Base-by-base conservation (phyloP, 2,329 filamentous ascomycete genomes). In the Parasarocladium wereldwijsianum region DNA sequence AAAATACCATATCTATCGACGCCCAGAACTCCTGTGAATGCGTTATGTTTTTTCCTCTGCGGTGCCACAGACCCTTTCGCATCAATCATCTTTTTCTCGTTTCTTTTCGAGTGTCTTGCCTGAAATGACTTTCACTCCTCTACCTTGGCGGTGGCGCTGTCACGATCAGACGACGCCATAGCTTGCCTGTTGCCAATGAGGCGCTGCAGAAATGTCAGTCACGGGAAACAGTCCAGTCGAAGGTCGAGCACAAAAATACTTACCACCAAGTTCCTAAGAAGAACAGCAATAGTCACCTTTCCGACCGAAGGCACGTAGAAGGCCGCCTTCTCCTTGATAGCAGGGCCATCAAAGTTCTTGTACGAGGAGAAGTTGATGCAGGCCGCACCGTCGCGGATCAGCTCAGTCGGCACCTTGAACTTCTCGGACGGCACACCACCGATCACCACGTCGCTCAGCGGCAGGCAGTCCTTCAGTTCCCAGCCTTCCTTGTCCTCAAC, bases 281-380 rank as follows among this genome's bases (percentile, higher is more conserved):
- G 58, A 19, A 94, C 76, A 11, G 87, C 82, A 50, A 96, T 96
- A 0, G 90, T 98, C 27, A 96, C 87, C 62, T 96, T 98, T 43
- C 90, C 90, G 41, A 94, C 92, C 0, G 87, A 90, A 2, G 90
- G 90, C 12, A 96, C 86, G 45, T 94, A 98, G 45, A 98, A 93
- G 5, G 84, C 85, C 2, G 90, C 90, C 61, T 86, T 93, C 52
- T 94, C 81, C 59, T 93, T 96, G 41, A 96, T 75, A 27, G 81
- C 80, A 0, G 79, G 75, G 1, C 66, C 67, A 36, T 77, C 76
- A 55, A 96, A 96, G 58, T 98, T 96, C 62, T 86, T 83, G 55
- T 81, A 84, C 30, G 83, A 93, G 6, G 85, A 92, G 53, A 98
- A 96, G 58, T 98, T 98, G 60, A 98, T 86, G 64, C 90, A 98